Evolutionary conservation across 768 basidiomycete species (phyloP).

Genomic region (Plicaturopsis crispa): DNA sequence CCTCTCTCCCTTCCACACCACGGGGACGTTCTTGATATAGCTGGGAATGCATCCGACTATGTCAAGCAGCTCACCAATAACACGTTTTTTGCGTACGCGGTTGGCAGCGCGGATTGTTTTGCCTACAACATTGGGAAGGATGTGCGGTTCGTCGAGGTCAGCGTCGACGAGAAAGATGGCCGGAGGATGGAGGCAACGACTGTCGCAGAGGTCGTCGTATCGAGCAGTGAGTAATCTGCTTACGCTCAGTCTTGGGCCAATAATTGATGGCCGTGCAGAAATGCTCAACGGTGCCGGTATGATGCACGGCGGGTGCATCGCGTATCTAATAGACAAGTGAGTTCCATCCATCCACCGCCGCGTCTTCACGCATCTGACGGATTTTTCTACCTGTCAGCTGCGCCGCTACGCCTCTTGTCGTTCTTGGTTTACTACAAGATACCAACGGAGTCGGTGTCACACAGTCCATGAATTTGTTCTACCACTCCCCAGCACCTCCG

Average conservation of each 20-base stretch:
- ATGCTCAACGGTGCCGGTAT: constrained; percentile 75
- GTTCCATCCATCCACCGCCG: constrained; percentile 9
- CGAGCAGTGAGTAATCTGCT: constrained; percentile 40
- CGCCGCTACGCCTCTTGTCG: constrained; percentile 61
- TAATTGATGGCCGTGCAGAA: too few relatives aligned
- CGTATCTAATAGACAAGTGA: constrained; percentile 70
- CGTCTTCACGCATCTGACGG: background rate
- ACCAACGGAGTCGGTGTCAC: constrained; percentile 71
- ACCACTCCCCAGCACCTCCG: constrained; percentile 62
- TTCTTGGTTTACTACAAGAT: constrained; percentile 51
- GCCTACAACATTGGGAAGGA: constrained; percentile 53
- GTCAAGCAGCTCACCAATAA: constrained; percentile 64
- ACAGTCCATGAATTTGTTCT: constrained; percentile 61
- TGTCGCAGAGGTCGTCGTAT: constrained; percentile 53
- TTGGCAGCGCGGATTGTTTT: constrained; percentile 55
- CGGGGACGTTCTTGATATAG: constrained; percentile 46
- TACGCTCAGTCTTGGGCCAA: background rate
- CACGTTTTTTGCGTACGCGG: constrained; percentile 64
- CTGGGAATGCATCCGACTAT: constrained; percentile 55
- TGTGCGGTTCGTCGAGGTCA: constrained; percentile 56
- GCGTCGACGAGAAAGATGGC: constrained; percentile 36
- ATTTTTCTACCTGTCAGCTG: constrained; percentile 30
- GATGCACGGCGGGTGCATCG: constrained; percentile 70
- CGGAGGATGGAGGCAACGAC: constrained; percentile 51
- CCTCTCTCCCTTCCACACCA: constrained; percentile 53